Percentiles rank a stretch among this genome's conserved stretches.
These are phyloP conservation scores for Candida andamanensis DNA, from an alignment of 805 yeast species.

Conservation along the genomic window DNA sequence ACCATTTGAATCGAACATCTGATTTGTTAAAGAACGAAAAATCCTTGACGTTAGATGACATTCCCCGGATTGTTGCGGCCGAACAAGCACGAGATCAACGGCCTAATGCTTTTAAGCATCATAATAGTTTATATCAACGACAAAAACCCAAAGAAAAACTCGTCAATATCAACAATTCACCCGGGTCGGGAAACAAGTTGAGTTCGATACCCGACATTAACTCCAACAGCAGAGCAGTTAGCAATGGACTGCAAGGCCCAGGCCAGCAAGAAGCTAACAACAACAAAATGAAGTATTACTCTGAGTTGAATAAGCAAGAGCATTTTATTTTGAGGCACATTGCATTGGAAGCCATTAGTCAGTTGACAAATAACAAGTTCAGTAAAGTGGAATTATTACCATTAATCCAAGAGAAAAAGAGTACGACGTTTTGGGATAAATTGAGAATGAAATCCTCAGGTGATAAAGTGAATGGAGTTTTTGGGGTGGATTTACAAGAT, in stretches of 20 bases:
- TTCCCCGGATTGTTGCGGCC: constrained; percentile 93
- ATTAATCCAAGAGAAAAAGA: constrained; percentile 40
- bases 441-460: constrained; percentile 33
- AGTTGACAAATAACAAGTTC: constrained; percentile 18
- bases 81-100: constrained; percentile 92
- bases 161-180: constrained; percentile 2
- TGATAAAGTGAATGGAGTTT: constrained; percentile 43
- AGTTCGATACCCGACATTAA: background rate
- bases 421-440: constrained; percentile 49
- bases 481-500: constrained; percentile 70
- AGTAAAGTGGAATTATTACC: constrained; percentile 33
- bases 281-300: constrained; percentile 43
- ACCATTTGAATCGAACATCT: constrained; percentile 56
- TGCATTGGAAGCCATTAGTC: constrained; percentile 49
- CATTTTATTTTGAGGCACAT: constrained; percentile 55
- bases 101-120: constrained; percentile 88
- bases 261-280: background rate
- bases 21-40: constrained; percentile 74
- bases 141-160: constrained; percentile 13
- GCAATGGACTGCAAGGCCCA: constrained; percentile 1
- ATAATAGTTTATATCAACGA: constrained; percentile 43
- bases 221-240: background rate
- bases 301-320: constrained; percentile 57
- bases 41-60: constrained; percentile 88
- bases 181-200: constrained; percentile 1